Conservation (phyloP, 2,329 filamentous ascomycete genomes). For the Penicillium sp. region DNA sequence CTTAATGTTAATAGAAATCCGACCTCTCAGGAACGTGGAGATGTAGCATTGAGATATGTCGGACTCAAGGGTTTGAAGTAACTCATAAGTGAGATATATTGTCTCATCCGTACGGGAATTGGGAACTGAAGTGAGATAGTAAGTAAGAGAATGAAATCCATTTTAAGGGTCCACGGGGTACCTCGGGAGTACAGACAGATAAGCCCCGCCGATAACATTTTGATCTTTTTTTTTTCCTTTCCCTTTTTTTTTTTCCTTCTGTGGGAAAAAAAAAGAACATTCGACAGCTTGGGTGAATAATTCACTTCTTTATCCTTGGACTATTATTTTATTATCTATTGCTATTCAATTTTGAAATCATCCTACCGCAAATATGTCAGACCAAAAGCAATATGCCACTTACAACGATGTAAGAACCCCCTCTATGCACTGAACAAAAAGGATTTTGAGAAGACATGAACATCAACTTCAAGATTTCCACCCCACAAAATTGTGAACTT, state of each 20-base stretch:
- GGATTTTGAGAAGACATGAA: not conserved
- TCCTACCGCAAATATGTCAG: slow-evolving; percentile 58
- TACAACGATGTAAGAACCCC: slow-evolving; percentile 74
- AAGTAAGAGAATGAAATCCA: no score
- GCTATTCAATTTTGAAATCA: not conserved
- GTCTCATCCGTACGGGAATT: no score
- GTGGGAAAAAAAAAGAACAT: not conserved
- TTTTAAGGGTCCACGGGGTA: no score
- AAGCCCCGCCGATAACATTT: no score
- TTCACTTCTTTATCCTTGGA: not conserved
- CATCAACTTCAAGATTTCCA: not conserved
- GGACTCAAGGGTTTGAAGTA: no score
- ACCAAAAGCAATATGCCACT: slow-evolving; percentile 79
- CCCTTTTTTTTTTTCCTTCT: not conserved
- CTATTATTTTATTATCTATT: not conserved
- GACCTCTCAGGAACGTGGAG: slow-evolving; percentile 55
- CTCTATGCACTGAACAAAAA: not conserved
- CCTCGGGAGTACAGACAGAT: no score
- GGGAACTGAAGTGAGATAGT: no score
- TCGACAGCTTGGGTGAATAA: not conserved
- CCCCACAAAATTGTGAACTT: slow-evolving; percentile 7
- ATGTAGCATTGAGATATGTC: slow-evolving; percentile 27
- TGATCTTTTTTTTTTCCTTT: slow-evolving; percentile 5
- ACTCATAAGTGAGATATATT: no score
- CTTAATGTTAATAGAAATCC: slow-evolving; percentile 41